These are phyloP conservation scores for Micractinium sp. DNA, from an alignment of 139 green algal species.

Conservation along the genomic window DNA sequence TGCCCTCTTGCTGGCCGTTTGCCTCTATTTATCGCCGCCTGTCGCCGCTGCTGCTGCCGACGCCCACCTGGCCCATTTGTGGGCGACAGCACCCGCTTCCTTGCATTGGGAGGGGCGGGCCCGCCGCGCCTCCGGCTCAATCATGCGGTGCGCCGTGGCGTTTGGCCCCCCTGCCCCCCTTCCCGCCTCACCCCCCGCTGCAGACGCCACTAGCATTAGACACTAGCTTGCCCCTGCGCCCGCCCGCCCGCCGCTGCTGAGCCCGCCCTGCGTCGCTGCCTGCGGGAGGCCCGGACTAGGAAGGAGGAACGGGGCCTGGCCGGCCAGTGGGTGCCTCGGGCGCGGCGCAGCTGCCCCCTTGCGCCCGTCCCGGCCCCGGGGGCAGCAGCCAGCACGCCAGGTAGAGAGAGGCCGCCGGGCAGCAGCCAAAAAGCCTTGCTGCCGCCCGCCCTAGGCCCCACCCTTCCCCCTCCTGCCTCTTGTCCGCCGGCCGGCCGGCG, in stretches of 20 bases:
- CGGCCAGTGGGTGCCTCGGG: not conserved
- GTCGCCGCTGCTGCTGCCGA: not conserved
- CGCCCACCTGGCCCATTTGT: too few species aligned
- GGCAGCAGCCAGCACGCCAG: slow-evolving; percentile 8
- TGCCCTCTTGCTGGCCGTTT: not conserved
- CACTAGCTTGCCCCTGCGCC: too few species aligned
- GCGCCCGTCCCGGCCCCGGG: not conserved
- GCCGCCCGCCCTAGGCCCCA: not conserved
- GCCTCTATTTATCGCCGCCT: not conserved
- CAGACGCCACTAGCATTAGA: too few species aligned
- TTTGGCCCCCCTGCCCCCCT: not conserved
- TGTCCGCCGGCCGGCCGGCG: too few species aligned
- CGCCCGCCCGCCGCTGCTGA: not conserved
- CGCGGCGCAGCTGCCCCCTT: not conserved
- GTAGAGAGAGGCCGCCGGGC: not conserved
- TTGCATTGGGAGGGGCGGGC: too few species aligned
- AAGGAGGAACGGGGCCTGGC: not conserved
- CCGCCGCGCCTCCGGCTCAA: too few species aligned
- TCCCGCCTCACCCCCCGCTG: too few species aligned
- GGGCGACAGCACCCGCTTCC: too few species aligned
- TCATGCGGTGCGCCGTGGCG: too few species aligned
- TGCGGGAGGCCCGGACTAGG: not conserved
- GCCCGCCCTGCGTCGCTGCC: not conserved
- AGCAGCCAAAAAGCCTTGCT: not conserved
- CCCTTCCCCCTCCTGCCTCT: not conserved